Evolutionary conservation across 1,284 basidiomycete genomes (phyloP).

Genomic region (Puccinia horiana): DNA sequence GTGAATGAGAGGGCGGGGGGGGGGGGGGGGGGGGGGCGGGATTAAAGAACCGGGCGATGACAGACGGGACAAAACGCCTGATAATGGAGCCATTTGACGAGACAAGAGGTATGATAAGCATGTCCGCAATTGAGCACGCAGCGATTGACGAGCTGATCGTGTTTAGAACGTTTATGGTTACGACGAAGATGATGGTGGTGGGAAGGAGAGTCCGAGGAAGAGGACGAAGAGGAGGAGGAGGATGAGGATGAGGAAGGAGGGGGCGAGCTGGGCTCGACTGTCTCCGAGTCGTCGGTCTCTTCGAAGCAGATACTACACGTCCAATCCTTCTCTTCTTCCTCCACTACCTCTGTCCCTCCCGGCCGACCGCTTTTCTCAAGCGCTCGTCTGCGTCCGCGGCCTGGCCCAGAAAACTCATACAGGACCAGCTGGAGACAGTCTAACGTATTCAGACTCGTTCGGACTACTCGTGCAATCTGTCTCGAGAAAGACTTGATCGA

Average conservation of each 20-base stretch:
- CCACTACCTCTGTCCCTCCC: neutral
- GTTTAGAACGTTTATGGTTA: neutral
- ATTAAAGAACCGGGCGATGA: constrained; percentile 34
- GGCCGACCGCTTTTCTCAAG: no score
- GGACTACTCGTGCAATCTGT: neutral
- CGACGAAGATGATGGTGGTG: neutral
- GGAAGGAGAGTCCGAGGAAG: neutral
- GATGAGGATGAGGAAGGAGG: neutral
- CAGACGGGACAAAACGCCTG: constrained; percentile 49
- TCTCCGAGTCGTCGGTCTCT: constrained; percentile 5
- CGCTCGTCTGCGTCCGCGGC: neutral
- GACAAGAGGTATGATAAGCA: constrained; percentile 35
- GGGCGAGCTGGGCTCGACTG: neutral
- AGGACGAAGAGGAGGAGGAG: neutral
- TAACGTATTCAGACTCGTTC: constrained; percentile 23
- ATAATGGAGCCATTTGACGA: constrained; percentile 49
- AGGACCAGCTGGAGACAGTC: constrained; percentile 29
- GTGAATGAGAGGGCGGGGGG: neutral
- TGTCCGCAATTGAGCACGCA: constrained; percentile 39
- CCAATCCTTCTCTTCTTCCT: constrained; percentile 32
- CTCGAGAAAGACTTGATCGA: constrained; percentile 21
- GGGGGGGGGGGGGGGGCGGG: neutral
- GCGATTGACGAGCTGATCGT: neutral
- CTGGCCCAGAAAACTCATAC: neutral
- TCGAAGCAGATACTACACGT: constrained; percentile 49